Conservation (phyloP, 2,329 filamentous ascomycete species). For the Fusarium longipes region DNA sequence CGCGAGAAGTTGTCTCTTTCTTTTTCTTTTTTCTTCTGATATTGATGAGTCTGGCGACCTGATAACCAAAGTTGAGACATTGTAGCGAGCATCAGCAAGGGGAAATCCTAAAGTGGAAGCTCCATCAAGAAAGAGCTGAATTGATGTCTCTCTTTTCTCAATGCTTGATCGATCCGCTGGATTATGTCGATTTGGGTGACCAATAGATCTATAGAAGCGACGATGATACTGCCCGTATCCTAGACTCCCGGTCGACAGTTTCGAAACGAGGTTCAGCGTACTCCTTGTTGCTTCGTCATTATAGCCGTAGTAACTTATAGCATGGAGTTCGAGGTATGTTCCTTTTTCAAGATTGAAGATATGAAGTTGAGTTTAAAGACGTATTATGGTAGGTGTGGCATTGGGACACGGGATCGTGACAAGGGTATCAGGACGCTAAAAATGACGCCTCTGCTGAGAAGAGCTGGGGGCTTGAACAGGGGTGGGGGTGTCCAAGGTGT, state of each 20-base stretch:
- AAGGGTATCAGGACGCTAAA: slow-evolving; percentile 47
- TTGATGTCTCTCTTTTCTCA: slow-evolving; percentile 25
- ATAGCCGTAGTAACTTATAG: not conserved
- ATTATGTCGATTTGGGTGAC: slow-evolving; percentile 18
- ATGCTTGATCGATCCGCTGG: slow-evolving; percentile 22
- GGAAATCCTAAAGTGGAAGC: slow-evolving; percentile 19
- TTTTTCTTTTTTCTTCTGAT: slow-evolving; percentile 42
- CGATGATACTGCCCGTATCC: not conserved
- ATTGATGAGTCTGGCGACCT: slow-evolving; percentile 30
- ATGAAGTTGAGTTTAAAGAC: slow-evolving; percentile 46
- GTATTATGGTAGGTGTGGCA: slow-evolving; percentile 49
- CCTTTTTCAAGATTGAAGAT: slow-evolving; percentile 34
- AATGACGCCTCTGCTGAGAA: slow-evolving; percentile 42
- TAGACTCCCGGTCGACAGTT: not conserved
- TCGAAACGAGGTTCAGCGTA: not conserved
- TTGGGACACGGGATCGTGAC: slow-evolving; percentile 47
- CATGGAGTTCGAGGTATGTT: slow-evolving; percentile 13
- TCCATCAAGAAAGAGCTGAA: slow-evolving; percentile 16
- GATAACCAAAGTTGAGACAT: slow-evolving; percentile 42
- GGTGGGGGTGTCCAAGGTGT: slow-evolving; percentile 40
- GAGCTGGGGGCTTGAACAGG: slow-evolving; percentile 38
- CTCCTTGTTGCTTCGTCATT: not conserved
- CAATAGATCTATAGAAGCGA: not conserved
- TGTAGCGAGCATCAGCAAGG: slow-evolving; percentile 31
- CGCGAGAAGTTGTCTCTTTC: slow-evolving; percentile 30